Percentiles rank a stretch among this genome's conserved stretches.
Conservation (phyloP, 352 stramenopile genomes). For the Phytophthora pinifolia region DNA sequence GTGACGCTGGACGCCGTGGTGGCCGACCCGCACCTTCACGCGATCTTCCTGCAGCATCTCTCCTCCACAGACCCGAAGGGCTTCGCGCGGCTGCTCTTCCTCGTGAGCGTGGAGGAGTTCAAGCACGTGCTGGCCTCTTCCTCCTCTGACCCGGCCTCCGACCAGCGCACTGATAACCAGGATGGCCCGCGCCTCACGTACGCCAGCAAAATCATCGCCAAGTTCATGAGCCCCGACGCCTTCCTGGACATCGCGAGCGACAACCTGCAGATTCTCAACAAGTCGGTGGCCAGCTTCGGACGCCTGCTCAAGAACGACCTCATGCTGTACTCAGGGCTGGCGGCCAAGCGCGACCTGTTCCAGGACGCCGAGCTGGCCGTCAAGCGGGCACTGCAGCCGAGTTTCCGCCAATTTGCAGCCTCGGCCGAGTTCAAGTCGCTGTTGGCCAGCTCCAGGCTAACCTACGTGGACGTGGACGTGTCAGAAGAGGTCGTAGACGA, state of each 20-base stretch:
- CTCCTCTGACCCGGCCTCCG: slow-evolving; percentile 1
- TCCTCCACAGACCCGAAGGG: slow-evolving; percentile 61
- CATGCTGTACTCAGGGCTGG: slow-evolving; percentile 70
- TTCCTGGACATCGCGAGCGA: slow-evolving; percentile 82
- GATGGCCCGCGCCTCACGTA: slow-evolving; percentile 52
- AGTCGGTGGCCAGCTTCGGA: slow-evolving; percentile 80
- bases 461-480: slow-evolving; percentile 30
- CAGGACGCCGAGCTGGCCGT: slow-evolving; percentile 73
- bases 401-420: slow-evolving; percentile 58
- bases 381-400: slow-evolving; percentile 69
- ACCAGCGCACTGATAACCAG: slow-evolving; percentile 12
- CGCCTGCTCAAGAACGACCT: slow-evolving; percentile 73
- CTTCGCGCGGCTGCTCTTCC: slow-evolving; percentile 79
- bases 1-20: slow-evolving; percentile 76
- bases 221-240: slow-evolving; percentile 84
- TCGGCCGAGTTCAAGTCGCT: slow-evolving; percentile 62
- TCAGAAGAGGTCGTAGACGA: slow-evolving; percentile 25
- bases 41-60: slow-evolving; percentile 80
- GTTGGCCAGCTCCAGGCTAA: slow-evolving; percentile 55
- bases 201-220: slow-evolving; percentile 85
- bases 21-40: slow-evolving; percentile 74
- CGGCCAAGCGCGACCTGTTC: slow-evolving; percentile 79
- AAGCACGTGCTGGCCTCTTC: slow-evolving; percentile 62
- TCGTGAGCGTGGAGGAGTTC: slow-evolving; percentile 89
- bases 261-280: slow-evolving; percentile 76